A percentile compares a stretch with the other conserved stretches of the same genome.
phyloP scores from a whole-genome alignment of 192 early-diverging fungal species.

The Pilaira anomala region DNA sequence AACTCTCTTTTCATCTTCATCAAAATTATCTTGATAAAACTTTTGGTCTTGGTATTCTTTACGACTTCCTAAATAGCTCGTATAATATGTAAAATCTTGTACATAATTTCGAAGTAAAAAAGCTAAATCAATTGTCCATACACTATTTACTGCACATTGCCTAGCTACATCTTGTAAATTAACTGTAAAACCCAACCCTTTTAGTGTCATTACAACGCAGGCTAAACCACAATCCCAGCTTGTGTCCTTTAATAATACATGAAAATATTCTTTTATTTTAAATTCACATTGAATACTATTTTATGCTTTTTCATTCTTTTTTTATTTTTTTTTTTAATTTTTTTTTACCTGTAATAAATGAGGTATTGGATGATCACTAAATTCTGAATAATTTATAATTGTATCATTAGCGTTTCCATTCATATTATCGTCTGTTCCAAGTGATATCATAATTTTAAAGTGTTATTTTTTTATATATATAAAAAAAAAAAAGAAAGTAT shows the following conservation, averaged over 20 bases:
- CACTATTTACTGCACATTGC: constrained; percentile 57
- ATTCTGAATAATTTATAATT: constrained; percentile 26
- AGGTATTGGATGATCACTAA: constrained; percentile 22
- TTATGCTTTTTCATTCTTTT: not conserved
- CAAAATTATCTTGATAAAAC: constrained; percentile 71
- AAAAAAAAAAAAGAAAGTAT: too few species aligned
- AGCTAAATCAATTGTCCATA: constrained; percentile 91
- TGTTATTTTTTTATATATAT: not conserved
- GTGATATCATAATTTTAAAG: constrained; percentile 9
- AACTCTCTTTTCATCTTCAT: constrained; percentile 70
- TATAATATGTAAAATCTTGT: constrained; percentile 91
- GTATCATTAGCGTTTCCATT: constrained; percentile 4
- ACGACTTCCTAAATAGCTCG: constrained; percentile 79
- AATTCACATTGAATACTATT: not conserved
- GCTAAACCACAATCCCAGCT: constrained; percentile 91
- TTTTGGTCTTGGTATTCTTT: constrained; percentile 61
- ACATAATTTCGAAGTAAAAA: constrained; percentile 70
- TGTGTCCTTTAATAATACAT: constrained; percentile 37
- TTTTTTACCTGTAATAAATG: constrained; percentile 29
- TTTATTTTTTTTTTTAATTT: not conserved
- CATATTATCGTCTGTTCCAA: constrained; percentile 17
- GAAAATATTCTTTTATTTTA: too few species aligned
- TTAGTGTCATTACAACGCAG: constrained; percentile 76
- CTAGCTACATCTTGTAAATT: constrained; percentile 53
- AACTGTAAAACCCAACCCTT: constrained; percentile 56